Percentiles rank a stretch among this genome's conserved stretches.
These are phyloP conservation scores for Didymella keratinophila DNA, from an alignment of 2,329 filamentous ascomycete genomes.

Conservation along the genomic window DNA sequence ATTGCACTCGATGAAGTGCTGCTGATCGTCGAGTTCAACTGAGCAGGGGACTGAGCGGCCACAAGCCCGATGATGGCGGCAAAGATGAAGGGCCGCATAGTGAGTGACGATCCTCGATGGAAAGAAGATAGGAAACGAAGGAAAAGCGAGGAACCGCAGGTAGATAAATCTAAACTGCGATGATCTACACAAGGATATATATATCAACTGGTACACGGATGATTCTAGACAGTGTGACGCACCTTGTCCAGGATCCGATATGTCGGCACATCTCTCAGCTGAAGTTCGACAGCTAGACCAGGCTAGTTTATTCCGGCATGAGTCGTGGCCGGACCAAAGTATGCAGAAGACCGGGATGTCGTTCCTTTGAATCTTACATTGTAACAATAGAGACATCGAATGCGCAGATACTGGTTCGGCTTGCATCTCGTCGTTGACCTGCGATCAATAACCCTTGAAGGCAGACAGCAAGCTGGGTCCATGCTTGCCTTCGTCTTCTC, in stretches of 20 bases:
- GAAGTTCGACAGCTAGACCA: not conserved
- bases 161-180: constrained; percentile 8
- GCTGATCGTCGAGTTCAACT: constrained; percentile 20
- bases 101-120: constrained; percentile 12
- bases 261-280: constrained; percentile 7
- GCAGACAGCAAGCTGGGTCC: not conserved
- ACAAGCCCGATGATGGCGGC: constrained; percentile 24
- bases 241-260: not conserved
- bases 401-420: not conserved
- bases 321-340: not conserved
- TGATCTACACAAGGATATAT: constrained; percentile 24
- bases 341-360: not conserved
- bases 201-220: not conserved
- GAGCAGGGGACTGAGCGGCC: constrained; percentile 26
- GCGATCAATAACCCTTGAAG: not conserved
- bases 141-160: constrained; percentile 2
- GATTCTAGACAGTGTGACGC: not conserved
- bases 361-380: not conserved
- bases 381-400: not conserved
- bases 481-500: not conserved
- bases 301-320: not conserved
- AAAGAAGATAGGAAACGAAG: not conserved
- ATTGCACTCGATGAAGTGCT: constrained; percentile 9
- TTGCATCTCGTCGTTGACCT: not conserved
- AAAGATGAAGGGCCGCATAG: constrained; percentile 25